Percentiles rank a stretch among this genome's conserved stretches.
Evolutionary conservation across 768 basidiomycete genomes (phyloP).

Genomic region (Pleurotus ostreatus): DNA sequence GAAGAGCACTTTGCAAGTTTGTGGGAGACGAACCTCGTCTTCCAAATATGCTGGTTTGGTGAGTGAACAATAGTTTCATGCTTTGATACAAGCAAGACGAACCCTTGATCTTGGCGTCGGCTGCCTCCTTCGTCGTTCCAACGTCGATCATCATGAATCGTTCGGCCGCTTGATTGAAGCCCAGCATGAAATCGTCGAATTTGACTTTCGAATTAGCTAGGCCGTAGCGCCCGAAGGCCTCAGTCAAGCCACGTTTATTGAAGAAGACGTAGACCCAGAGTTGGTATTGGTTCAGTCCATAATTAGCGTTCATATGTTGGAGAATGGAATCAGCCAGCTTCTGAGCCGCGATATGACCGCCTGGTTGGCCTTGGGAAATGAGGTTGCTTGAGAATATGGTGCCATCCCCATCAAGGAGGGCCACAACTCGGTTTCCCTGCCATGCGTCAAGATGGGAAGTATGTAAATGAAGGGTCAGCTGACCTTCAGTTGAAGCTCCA

Average conservation of each 20-base stretch:
- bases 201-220: conserved; percentile 31
- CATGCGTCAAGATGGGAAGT: background rate
- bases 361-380: conserved; percentile 50
- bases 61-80: no score
- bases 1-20: conserved; percentile 64
- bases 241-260: conserved; percentile 57
- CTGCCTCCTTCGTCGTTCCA: conserved; percentile 68
- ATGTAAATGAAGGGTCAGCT: background rate
- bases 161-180: conserved; percentile 67
- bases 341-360: conserved; percentile 54
- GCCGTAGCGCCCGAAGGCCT: conserved; percentile 42
- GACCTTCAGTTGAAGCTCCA: conserved; percentile 41
- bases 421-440: conserved; percentile 41
- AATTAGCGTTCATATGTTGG: conserved; percentile 28
- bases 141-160: conserved; percentile 70
- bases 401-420: conserved; percentile 66
- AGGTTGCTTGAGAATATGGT: conserved; percentile 54
- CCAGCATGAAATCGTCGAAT: conserved; percentile 63
- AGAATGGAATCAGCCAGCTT: conserved; percentile 37
- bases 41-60: conserved; percentile 52
- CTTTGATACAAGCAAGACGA: conserved; percentile 17
- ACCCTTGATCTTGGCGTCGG: conserved; percentile 77
- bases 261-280: conserved; percentile 62
- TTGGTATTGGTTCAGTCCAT: conserved; percentile 40
- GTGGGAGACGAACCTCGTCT: conserved; percentile 57